Base-by-base conservation (phyloP, 108 stramenopile species). In the Epithemia pelagica region DNA sequence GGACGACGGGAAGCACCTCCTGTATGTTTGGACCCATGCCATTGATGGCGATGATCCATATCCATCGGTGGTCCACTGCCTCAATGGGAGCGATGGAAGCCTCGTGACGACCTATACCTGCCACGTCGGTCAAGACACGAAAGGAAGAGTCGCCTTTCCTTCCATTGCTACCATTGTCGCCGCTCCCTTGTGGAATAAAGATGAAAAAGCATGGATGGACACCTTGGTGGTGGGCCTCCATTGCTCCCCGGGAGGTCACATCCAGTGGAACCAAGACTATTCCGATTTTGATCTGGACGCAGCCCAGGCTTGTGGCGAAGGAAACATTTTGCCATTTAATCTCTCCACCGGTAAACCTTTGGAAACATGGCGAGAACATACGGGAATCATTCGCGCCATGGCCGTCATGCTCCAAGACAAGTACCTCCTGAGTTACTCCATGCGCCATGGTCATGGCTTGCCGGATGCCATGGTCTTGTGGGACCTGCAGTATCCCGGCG, bases 161-260 rank as follows among this genome's bases (percentile, higher is more conserved):
- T n/a, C n/a, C n/a, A n/a, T n/a, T n/a, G n/a, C n/a, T n/a, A n/a
- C n/a, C n/a, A n/a, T n/a, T n/a, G n/a, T n/a, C n/a, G n/a, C n/a
- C n/a, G n/a, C n/a, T n/a, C n/a, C n/a, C n/a, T n/a, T n/a, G n/a
- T n/a, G n/a, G n/a, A n/a, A n/a, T n/a, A n/a, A n/a, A n/a, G n/a
- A n/a, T n/a, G n/a, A n/a, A n/a, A 19, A 54, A 26, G 24, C 24
- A 1, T 70, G 7, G 24, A 30, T 59, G 10, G 73, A 78, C 53
- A 61, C 77, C 24, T 71, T 74, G 18, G 24, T 78, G n/a, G 73
- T 78, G 28, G 74, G 77, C 20, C 69, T 78, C 23, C 73, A 74
- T 52, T 70, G 73, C 58, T 23, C 37, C 30, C 65, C 32, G n/a
- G 20, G 53, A 32, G 1, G 23, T 32, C n/a, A 31, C 28, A 28